Percentiles rank a stretch among this genome's conserved stretches.
These are phyloP conservation scores for Arthrobotrys sinensis DNA, from an alignment of 2,329 filamentous ascomycete genomes.

Conservation along the genomic window DNA sequence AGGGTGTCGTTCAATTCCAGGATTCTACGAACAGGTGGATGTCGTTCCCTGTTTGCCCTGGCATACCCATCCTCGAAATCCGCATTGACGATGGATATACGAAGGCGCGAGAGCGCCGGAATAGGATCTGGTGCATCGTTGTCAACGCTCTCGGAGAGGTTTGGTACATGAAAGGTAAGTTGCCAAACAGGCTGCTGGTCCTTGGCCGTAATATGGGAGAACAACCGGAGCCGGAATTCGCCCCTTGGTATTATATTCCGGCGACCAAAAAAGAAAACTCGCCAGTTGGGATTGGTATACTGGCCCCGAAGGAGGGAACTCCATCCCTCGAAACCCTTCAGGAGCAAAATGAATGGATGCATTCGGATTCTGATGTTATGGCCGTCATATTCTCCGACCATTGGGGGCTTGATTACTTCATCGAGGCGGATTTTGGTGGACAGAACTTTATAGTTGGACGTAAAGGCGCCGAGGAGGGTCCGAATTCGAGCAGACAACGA, in stretches of 20 bases:
- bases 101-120: conserved; percentile 77
- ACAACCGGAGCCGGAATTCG: conserved; percentile 23
- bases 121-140: conserved; percentile 90
- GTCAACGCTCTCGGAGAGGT: conserved; percentile 94
- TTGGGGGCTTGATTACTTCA: conserved; percentile 53
- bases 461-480: conserved; percentile 37
- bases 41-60: conserved; percentile 73
- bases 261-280: conserved; percentile 37
- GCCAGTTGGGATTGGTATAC: conserved; percentile 42
- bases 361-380: conserved; percentile 43
- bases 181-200: conserved; percentile 28
- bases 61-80: conserved; percentile 89
- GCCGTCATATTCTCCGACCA: conserved; percentile 35
- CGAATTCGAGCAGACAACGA: conserved; percentile 35
- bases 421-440: conserved; percentile 57
- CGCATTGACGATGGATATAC: conserved; percentile 87
- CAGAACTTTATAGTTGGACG: conserved; percentile 52
- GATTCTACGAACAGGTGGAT: conserved; percentile 52
- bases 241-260: conserved; percentile 50
- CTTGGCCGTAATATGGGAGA: conserved; percentile 49
- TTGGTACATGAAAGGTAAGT: conserved; percentile 76
- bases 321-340: conserved; percentile 12
- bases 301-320: conserved; percentile 3
- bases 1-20: conserved; percentile 58
- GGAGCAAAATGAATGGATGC: conserved; percentile 40